Evolutionary conservation across 2,329 filamentous ascomycete genomes (phyloP).

Genomic region (Orbilia quercus): DNA sequence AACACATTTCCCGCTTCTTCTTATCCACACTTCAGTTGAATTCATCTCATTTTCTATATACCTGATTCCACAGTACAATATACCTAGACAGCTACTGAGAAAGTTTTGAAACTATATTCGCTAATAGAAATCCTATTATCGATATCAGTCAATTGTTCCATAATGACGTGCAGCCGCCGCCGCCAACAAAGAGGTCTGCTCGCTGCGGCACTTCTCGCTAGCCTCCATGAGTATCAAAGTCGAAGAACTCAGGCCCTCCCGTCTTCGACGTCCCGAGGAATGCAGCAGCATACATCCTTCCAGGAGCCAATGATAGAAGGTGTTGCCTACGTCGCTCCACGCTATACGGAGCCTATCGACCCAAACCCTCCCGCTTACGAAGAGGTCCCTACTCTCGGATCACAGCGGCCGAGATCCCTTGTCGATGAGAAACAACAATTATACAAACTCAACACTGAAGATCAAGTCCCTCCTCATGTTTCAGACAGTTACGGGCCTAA

Average conservation of each 20-base stretch:
- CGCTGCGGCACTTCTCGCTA: slow-evolving; percentile 24
- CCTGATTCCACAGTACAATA: too few relatives aligned
- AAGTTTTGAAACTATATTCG: too few relatives aligned
- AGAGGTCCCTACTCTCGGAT: slow-evolving; percentile 10
- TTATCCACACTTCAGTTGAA: background rate
- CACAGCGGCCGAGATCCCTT: background rate
- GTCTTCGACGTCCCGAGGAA: background rate
- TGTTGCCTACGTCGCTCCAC: slow-evolving; percentile 33
- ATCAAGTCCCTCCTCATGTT: slow-evolving; percentile 29
- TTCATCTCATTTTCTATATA: too few relatives aligned
- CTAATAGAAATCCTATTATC: too few relatives aligned
- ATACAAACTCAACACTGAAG: slow-evolving; percentile 28
- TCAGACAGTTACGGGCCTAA: slow-evolving; percentile 20
- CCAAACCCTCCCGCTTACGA: slow-evolving; percentile 51
- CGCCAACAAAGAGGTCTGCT: slow-evolving; percentile 24
- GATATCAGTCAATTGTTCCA: background rate
- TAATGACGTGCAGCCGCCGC: slow-evolving; percentile 20
- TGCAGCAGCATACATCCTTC: slow-evolving; percentile 14
- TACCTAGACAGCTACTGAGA: too few relatives aligned
- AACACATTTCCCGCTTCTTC: slow-evolving; percentile 4
- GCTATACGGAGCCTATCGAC: slow-evolving; percentile 19
- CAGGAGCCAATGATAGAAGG: slow-evolving; percentile 48
- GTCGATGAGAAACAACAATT: slow-evolving; percentile 32
- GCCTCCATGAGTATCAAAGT: slow-evolving; percentile 43
- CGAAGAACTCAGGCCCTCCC: slow-evolving; percentile 10